These are phyloP conservation scores for Leccinum pachyderme DNA, from an alignment of 1,284 basidiomycete species.

Conservation along the genomic window DNA sequence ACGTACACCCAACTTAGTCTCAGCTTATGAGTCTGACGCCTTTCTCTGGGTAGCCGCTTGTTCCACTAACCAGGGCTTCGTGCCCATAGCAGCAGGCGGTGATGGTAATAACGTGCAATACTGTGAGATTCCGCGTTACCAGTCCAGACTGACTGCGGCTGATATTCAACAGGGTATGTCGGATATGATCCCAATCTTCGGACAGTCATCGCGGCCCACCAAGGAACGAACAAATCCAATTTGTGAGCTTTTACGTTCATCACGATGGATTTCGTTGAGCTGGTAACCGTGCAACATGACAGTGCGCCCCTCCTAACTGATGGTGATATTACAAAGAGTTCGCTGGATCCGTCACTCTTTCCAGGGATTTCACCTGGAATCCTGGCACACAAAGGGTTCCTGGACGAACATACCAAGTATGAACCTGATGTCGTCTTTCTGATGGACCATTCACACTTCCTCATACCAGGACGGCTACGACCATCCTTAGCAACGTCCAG, in stretches of 20 bases:
- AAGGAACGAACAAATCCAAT: slow-evolving; percentile 30
- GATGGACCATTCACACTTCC: background rate
- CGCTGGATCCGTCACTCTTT: slow-evolving; percentile 51
- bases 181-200: slow-evolving; percentile 30
- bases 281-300: background rate
- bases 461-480: slow-evolving; percentile 43
- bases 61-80: slow-evolving; percentile 50
- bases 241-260: slow-evolving; percentile 20
- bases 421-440: background rate
- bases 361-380: slow-evolving; percentile 50
- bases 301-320: slow-evolving; percentile 57
- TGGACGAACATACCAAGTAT: slow-evolving; percentile 50
- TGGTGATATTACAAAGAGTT: slow-evolving; percentile 38
- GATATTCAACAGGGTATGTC: slow-evolving; percentile 33
- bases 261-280: background rate
- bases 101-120: slow-evolving; percentile 51
- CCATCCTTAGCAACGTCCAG: slow-evolving; percentile 49
- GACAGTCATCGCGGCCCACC: slow-evolving; percentile 35
- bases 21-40: background rate
- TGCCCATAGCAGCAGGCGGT: slow-evolving; percentile 59
- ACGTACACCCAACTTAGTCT: background rate
- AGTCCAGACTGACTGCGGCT: background rate
- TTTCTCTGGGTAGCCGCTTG: slow-evolving; percentile 43
- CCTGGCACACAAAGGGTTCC: slow-evolving; percentile 60
- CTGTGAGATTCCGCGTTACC: slow-evolving; percentile 32